These are phyloP conservation scores for Brassica hybrid DNA, from an alignment of 441 rosid genomes.

Conservation along the genomic window DNA sequence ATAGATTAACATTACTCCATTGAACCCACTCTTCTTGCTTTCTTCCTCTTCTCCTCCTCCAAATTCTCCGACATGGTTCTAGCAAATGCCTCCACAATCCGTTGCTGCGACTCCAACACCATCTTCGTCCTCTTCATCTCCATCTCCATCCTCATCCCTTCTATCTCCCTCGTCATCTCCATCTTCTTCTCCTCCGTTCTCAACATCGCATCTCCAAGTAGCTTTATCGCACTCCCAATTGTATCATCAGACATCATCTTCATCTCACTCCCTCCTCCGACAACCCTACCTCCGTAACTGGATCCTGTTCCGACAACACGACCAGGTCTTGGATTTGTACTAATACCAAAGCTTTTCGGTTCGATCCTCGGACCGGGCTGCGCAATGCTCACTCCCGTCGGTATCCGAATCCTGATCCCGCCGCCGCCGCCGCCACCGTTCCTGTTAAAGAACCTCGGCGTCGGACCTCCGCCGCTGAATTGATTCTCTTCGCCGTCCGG, in stretches of 20 bases:
- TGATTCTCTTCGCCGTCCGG: constrained; percentile 46
- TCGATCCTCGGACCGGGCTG: constrained; percentile 44
- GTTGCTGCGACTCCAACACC: no score
- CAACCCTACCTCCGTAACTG: constrained; percentile 27
- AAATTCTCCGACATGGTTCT: constrained; percentile 28
- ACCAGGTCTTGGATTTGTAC: constrained; percentile 24
- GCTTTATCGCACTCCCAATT: no score
- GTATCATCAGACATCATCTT: constrained; percentile 32
- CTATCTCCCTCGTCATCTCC: no score
- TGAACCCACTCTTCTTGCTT: no score
- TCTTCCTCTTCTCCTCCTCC: background rate
- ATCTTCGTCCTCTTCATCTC: no score
- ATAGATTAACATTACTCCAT: no score
- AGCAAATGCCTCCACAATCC: no score
- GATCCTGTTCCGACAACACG: background rate
- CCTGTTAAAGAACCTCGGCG: constrained; percentile 60
- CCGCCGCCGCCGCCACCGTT: constrained; percentile 58
- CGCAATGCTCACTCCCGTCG: constrained; percentile 78
- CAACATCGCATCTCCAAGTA: no score
- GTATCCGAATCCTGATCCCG: constrained; percentile 75
- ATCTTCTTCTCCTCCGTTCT: no score
- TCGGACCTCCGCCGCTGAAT: constrained; percentile 52
- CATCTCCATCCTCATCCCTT: no score
- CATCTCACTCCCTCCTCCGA: constrained; percentile 39
- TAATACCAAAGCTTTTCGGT: no score